A percentile compares a stretch with the other conserved stretches of the same genome.
Conservation (phyloP, 805 yeast genomes). For the Lipomyces anomalus region DNA sequence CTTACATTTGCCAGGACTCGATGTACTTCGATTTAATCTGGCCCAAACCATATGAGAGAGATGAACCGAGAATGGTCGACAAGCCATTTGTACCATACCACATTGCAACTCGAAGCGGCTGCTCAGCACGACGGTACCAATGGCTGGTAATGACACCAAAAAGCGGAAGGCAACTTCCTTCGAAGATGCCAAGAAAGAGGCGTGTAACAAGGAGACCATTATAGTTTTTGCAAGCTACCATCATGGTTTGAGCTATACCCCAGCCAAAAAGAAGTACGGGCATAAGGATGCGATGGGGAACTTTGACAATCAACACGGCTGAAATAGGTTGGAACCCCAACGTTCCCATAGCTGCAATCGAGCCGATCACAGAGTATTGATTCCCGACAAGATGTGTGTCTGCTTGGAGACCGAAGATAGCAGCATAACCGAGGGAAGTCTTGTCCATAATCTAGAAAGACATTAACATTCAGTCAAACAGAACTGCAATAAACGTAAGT, state of each 20-base stretch:
- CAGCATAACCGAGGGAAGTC: conserved; percentile 1
- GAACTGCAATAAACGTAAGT: too few species aligned
- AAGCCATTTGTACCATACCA: too few species aligned
- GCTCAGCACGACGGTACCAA: conserved; percentile 47
- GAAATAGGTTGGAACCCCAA: conserved; percentile 43
- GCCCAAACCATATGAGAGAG: conserved; percentile 14
- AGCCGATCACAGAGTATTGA: conserved; percentile 42
- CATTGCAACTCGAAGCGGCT: conserved; percentile 50
- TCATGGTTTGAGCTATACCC: conserved; percentile 40
- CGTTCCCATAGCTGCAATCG: conserved; percentile 45
- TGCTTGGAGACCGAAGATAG: conserved; percentile 26
- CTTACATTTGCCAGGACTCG: too few species aligned
- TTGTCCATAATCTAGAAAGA: too few species aligned
- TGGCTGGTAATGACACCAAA: conserved; percentile 53
- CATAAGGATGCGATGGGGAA: conserved; percentile 33
- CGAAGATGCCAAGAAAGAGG: conserved; percentile 44
- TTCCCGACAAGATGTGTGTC: conserved; percentile 38
- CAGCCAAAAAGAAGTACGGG: conserved; percentile 36
- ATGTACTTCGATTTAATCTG: conserved; percentile 7
- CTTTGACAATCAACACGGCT: too few species aligned
- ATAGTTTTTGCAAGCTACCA: conserved; percentile 42
- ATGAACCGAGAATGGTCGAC: conserved; percentile 20
- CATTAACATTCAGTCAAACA: too few species aligned
- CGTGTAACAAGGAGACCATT: conserved; percentile 42
- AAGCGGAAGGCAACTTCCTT: conserved; percentile 48